phyloP scores from a whole-genome alignment of 768 basidiomycete genomes.

The Phanerochaete carnosa region DNA sequence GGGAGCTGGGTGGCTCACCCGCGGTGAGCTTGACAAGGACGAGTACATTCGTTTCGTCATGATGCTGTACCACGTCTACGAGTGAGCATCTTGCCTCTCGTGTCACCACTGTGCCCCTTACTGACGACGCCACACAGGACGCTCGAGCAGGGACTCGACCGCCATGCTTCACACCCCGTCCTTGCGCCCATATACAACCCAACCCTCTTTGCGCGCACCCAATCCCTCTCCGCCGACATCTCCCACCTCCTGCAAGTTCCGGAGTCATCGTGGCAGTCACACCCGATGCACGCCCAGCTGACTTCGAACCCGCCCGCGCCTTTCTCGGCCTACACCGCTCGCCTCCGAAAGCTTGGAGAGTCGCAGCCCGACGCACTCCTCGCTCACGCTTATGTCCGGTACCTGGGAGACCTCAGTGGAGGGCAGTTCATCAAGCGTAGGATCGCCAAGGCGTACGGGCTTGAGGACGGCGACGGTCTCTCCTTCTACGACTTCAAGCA shows the following conservation, averaged over 20 bases:
- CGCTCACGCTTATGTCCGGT: constrained; percentile 80
- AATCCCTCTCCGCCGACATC: constrained; percentile 64
- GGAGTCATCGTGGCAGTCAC: constrained; percentile 52
- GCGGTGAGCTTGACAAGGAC: constrained; percentile 54
- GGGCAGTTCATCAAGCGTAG: constrained; percentile 67
- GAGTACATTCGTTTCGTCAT: constrained; percentile 73
- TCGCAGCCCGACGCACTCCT: constrained; percentile 42
- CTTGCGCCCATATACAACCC: constrained; percentile 74
- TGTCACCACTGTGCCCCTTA: background rate
- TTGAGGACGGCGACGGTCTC: constrained; percentile 48
- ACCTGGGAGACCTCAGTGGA: constrained; percentile 77
- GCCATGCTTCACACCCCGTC: constrained; percentile 57
- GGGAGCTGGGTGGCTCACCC: constrained; percentile 54
- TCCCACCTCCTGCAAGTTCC: constrained; percentile 52
- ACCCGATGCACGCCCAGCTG: constrained; percentile 51
- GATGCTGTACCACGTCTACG: constrained; percentile 78
- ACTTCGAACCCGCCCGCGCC: constrained; percentile 42
- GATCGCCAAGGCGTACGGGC: constrained; percentile 63
- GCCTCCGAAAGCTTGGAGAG: constrained; percentile 47
- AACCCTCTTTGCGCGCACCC: constrained; percentile 57
- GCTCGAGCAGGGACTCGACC: constrained; percentile 54
- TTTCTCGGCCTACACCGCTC: constrained; percentile 49
- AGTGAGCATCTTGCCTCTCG: constrained; percentile 47
- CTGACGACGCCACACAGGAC: constrained; percentile 32
- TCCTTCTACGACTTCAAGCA: constrained; percentile 69